Percentiles rank a stretch among this genome's conserved stretches.
These are phyloP conservation scores for Stachybotrys echinatus DNA, from an alignment of 2,329 filamentous ascomycete genomes.

Conservation along the genomic window DNA sequence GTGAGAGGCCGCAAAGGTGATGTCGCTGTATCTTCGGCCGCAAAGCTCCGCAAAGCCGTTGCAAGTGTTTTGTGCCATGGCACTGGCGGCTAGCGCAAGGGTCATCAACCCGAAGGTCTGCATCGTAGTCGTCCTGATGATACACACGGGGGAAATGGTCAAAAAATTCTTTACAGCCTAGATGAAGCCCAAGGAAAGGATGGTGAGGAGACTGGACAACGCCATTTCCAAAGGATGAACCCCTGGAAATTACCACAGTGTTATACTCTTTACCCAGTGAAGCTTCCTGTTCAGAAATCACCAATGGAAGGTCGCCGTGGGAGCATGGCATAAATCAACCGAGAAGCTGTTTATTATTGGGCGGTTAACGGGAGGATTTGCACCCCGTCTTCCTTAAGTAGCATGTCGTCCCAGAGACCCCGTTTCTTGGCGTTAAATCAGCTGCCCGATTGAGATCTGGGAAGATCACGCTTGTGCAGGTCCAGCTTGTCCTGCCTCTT, in stretches of 20 bases:
- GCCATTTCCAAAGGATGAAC: no score
- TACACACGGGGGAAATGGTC: no score
- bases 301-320: neutral
- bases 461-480: neutral
- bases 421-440: neutral
- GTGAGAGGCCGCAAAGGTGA: slow-evolving; percentile 60
- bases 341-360: neutral
- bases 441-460: neutral
- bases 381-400: neutral
- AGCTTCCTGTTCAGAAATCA: neutral
- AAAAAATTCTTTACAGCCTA: no score
- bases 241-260: no score
- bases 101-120: neutral
- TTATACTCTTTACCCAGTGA: no score
- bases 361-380: neutral
- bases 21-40: slow-evolving; percentile 49
- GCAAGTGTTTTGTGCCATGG: slow-evolving; percentile 29
- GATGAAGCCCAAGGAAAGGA: neutral
- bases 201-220: no score
- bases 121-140: no score
- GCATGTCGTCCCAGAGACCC: neutral
- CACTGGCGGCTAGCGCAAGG: slow-evolving; percentile 12
- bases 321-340: neutral
- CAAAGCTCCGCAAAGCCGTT: slow-evolving; percentile 56
- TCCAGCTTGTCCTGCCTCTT: neutral